Evolutionary conservation across 441 rosid genomes (phyloP).

Genomic region (Geranium incanum): DNA sequence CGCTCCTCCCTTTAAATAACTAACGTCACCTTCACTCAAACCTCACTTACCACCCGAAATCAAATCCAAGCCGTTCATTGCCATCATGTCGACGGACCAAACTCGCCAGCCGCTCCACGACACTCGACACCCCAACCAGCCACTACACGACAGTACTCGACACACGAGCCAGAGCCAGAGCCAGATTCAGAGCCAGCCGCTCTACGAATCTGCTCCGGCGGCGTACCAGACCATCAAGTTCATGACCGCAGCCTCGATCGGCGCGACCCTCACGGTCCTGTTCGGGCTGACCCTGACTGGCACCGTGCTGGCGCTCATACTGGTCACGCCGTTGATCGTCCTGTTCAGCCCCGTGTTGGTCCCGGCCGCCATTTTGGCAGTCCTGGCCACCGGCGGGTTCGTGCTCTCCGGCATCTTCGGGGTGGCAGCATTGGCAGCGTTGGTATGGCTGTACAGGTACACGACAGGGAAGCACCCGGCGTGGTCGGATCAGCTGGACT

Average conservation of each 20-base stretch:
- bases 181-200: slow-evolving; percentile 3
- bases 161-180: no score
- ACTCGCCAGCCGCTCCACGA: slow-evolving; percentile 21
- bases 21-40: no score
- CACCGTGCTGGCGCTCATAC: slow-evolving; percentile 45
- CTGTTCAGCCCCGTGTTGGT: slow-evolving; percentile 54
- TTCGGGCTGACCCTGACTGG: slow-evolving; percentile 48
- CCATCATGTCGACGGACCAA: no score
- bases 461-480: slow-evolving; percentile 50
- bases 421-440: slow-evolving; percentile 38
- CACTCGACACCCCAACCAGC: no score
- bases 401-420: slow-evolving; percentile 56
- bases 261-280: slow-evolving; percentile 33
- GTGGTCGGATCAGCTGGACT: slow-evolving; percentile 56
- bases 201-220: slow-evolving; percentile 28
- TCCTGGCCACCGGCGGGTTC: slow-evolving; percentile 37
- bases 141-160: no score
- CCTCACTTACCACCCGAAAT: no score
- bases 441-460: slow-evolving; percentile 59
- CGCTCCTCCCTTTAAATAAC: no score
- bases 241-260: slow-evolving; percentile 43
- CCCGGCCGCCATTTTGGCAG: slow-evolving; percentile 37
- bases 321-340: slow-evolving; percentile 56
- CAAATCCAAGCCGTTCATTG: no score
- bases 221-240: slow-evolving; percentile 37